These are phyloP conservation scores for Kodamaea fukazawae DNA, from an alignment of 805 yeast genomes.

Conservation along the genomic window DNA sequence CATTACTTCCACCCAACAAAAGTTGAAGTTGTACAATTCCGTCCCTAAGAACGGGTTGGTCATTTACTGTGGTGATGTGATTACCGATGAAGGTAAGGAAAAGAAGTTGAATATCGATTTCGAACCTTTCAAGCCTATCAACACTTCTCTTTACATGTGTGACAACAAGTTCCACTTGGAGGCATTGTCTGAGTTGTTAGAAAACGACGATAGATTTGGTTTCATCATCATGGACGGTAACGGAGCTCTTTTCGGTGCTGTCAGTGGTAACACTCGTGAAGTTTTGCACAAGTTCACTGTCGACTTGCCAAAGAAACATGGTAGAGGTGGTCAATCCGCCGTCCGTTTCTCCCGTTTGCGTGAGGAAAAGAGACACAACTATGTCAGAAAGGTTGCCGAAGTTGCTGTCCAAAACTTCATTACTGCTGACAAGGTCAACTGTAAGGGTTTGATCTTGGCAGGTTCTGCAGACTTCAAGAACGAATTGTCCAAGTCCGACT, in stretches of 20 bases:
- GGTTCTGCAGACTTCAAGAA: slow-evolving; percentile 99
- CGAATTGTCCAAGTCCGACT: slow-evolving; percentile 87
- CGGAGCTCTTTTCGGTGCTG: slow-evolving; percentile 92
- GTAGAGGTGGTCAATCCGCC: slow-evolving; percentile 99
- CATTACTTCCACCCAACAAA: slow-evolving; percentile 97
- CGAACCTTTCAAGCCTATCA: slow-evolving; percentile 98
- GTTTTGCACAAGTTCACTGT: slow-evolving; percentile 92
- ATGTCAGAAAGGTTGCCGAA: slow-evolving; percentile 97
- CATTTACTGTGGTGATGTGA: slow-evolving; percentile 96
- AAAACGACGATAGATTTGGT: slow-evolving; percentile 94
- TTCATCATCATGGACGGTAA: slow-evolving; percentile 99
- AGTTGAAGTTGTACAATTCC: slow-evolving; percentile 80
- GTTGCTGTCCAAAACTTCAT: slow-evolving; percentile 96
- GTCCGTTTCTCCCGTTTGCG: slow-evolving; percentile 97
- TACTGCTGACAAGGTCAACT: slow-evolving; percentile 90
- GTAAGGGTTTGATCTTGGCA: slow-evolving; percentile 91
- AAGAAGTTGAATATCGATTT: slow-evolving; percentile 95
- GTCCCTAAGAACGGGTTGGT: slow-evolving; percentile 96
- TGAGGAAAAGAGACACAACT: slow-evolving; percentile 98
- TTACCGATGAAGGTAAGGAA: slow-evolving; percentile 96
- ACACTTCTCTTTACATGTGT: slow-evolving; percentile 91
- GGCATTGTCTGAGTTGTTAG: slow-evolving; percentile 89
- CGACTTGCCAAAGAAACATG: slow-evolving; percentile 98
- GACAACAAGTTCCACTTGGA: slow-evolving; percentile 99
- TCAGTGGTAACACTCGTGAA: slow-evolving; percentile 96